These are phyloP conservation scores for Camellia granthamiana DNA, from an alignment of 148 eudicot species.

Conservation along the genomic window DNA sequence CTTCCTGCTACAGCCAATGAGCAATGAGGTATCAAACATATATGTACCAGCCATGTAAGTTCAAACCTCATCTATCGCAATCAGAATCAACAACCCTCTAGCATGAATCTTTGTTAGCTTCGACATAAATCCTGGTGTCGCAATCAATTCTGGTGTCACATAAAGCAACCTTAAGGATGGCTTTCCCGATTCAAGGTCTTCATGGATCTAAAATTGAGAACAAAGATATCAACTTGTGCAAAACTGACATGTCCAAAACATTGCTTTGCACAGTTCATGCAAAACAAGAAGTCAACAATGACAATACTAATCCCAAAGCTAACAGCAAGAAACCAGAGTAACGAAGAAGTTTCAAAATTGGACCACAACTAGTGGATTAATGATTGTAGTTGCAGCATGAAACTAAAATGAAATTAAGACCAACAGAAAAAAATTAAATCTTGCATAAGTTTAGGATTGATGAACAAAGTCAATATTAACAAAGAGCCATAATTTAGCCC, in stretches of 20 bases:
- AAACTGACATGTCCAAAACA: conserved; percentile 3
- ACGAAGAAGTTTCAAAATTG: neutral
- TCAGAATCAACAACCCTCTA: conserved; percentile 80
- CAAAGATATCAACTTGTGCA: neutral
- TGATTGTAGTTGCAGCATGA: conserved; percentile 1
- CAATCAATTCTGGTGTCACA: conserved; percentile 93
- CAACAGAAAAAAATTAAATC: neutral
- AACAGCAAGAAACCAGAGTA: neutral
- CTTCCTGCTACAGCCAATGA: conserved; percentile 11
- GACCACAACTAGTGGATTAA: neutral
- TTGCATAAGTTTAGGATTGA: neutral
- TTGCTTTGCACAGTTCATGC: conserved; percentile 4
- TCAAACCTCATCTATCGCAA: conserved; percentile 93
- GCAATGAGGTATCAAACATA: conserved; percentile 9
- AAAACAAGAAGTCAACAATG: conserved; percentile 10
- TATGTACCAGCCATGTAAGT: neutral
- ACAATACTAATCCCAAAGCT: neutral
- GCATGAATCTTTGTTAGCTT: conserved; percentile 70
- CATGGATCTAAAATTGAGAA: conserved; percentile 57
- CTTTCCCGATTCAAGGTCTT: conserved; percentile 82
- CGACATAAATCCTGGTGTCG: conserved; percentile 72
- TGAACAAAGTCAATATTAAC: neutral
- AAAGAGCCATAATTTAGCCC: conserved; percentile 2
- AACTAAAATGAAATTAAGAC: neutral
- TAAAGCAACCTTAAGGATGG: conserved; percentile 79